Base-by-base conservation (phyloP, 768 basidiomycete genomes). In the Suillus bovinus region DNA sequence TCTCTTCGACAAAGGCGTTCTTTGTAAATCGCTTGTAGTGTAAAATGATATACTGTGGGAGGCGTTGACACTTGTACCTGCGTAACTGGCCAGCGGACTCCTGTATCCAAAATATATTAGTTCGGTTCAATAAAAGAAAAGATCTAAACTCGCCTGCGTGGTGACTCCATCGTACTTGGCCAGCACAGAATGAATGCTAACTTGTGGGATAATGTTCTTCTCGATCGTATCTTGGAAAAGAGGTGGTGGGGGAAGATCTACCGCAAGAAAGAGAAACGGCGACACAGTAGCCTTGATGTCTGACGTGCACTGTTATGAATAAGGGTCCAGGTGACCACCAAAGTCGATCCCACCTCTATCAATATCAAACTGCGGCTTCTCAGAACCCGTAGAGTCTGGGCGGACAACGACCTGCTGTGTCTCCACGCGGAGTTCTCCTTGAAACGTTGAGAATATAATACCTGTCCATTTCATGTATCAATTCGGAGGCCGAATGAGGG, bases 141-240 rank as follows among this genome's bases (percentile, higher is more conserved):
- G 71, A 61, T 58, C 64, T 58, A 56, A 59, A 66, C 80, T 69
- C 69, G 90, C 94, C 81, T 96, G 94, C 17, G 95, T 91, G 4
- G 90, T 92, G 67, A 79, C 80, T 16, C 97, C 97, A 75, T 99
- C 94, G 76, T 95, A 99, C 76, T 99, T 99, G 22, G 90, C 84
- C 27, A 99, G 82, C 33, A 99, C 89, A 13, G 89, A 87, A 62
- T 94, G 87, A 61, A 99, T 88, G 52, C 90, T 90, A 64, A 97
- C 93, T 82, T 99, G 97, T 36, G 97, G 97, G 66, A 99, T 97
- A 73, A 99, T 99, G 74, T 99, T 98, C 79, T 97, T 97, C 79
- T 97, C 95, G 52, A 96, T 85, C 5, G 91, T 78, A 72, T 98
- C 96, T 77, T 98, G 96, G 77, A 99, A 99, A 42, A 99, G 78